Base-by-base conservation (phyloP, 495 filamentous ascomycete species). In the Opeltia flavorubescens region DNA sequence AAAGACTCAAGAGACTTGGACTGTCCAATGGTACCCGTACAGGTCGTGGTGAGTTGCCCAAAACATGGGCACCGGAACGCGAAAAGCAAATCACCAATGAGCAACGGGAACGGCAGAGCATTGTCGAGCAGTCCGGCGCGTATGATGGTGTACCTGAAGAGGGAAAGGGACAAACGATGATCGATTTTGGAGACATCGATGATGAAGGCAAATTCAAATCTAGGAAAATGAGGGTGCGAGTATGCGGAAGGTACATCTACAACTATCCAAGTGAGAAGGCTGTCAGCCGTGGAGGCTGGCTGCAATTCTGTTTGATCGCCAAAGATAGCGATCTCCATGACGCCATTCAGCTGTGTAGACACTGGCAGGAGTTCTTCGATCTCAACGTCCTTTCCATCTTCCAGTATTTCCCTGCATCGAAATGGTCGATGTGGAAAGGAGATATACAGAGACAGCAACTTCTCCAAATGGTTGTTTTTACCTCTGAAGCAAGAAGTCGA, bases 291-390 rank as follows among this genome's bases (percentile, higher is more conserved):
- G 63, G 66, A 34, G 66, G 72, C 1, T 75, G 72, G 72, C 63
- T 73, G 21, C 73, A 75, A 31, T 75, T 74, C 53, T 72, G 65
- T 29, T 60, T 75, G 46, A 60, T 75, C 50, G 69, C 71, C 5
- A 71, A 71, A 55, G 66, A 70, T 44, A 70, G 67, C 43, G 43
- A 56, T 41, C 59, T 75, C 11, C 54, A 52, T 15, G 63, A 70
- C 17, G 72, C 71, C 18, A 65, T 69, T n/a, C 48, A 59, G 15
- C 62, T 75, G 7, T 76, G 73, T 49, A 66, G 70, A 33, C 70
- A 70, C 49, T 75, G 69, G 71, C 63, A 70, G 25, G 73, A 76
- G 49, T 70, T 75, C 53, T 68, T 64, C 38, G 64, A 74, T 35
- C 49, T 76, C 24, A 70, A 68, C 34, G 57, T 66, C 29, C 61